These are phyloP conservation scores for Mortierella sp. DNA, from an alignment of 371 early-diverging fungal genomes.

Conservation along the genomic window DNA sequence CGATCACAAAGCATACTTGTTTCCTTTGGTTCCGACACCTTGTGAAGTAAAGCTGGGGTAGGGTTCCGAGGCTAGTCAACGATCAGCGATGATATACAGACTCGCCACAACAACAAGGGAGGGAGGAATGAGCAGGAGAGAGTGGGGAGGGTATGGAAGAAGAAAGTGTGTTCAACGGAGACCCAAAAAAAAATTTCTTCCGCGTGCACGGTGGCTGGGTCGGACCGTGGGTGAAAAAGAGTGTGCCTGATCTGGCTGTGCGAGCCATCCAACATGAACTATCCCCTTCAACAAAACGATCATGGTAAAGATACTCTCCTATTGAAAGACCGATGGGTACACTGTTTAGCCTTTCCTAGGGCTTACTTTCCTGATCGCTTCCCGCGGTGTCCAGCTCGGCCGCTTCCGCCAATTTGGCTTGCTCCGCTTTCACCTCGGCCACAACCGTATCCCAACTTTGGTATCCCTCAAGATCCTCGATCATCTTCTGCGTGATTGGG, in stretches of 20 bases:
- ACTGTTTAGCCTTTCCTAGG: not conserved
- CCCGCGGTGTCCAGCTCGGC: not conserved
- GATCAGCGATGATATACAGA: not conserved
- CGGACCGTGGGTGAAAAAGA: not conserved
- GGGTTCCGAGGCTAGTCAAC: not conserved
- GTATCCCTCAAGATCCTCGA: slow-evolving; percentile 44
- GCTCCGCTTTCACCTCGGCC: slow-evolving; percentile 13
- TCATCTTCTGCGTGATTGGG: slow-evolving; percentile 54
- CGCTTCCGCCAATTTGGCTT: not conserved
- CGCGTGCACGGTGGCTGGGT: not conserved
- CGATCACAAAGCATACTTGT: slow-evolving; percentile 21
- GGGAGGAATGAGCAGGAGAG: not conserved
- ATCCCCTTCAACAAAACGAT: too few species aligned
- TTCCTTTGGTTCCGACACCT: slow-evolving; percentile 41
- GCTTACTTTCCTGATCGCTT: not conserved
- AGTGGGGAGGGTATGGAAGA: slow-evolving; percentile 5
- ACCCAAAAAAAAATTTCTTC: slow-evolving; percentile 1
- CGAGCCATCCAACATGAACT: too few species aligned
- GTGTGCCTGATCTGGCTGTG: too few species aligned
- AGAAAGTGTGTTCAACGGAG: slow-evolving; percentile 10
- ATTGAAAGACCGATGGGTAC: not conserved
- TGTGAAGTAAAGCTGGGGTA: slow-evolving; percentile 2
- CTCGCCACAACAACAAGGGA: not conserved
- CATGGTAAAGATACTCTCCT: not conserved
- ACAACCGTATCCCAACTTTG: slow-evolving; percentile 26